A percentile compares a stretch with the other conserved stretches of the same genome.
These are phyloP conservation scores for Wickerhamomyces strasburgensis DNA, from an alignment of 805 yeast species.

Conservation along the genomic window DNA sequence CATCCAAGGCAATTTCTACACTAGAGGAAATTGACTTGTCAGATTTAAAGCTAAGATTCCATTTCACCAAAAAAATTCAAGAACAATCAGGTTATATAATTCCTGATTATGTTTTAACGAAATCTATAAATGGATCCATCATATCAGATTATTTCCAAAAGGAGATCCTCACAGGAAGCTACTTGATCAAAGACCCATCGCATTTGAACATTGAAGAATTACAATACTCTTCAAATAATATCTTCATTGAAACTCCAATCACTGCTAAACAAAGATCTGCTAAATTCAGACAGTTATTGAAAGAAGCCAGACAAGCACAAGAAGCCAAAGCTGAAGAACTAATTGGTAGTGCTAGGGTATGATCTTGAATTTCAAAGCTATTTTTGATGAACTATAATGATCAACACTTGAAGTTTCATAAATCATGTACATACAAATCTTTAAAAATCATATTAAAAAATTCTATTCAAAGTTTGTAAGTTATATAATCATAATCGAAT, in stretches of 20 bases:
- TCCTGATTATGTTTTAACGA: conserved; percentile 34
- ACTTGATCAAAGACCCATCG: conserved; percentile 12
- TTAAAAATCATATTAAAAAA: no score
- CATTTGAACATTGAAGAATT: conserved; percentile 13
- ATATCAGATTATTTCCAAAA: conserved; percentile 25
- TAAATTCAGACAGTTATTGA: conserved; percentile 20
- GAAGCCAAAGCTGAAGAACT: conserved; percentile 19
- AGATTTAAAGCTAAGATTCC: conserved; percentile 31
- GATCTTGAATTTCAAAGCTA: conserved; percentile 17
- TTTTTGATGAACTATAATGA: no score
- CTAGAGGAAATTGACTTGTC: conserved; percentile 18
- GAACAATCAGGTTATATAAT: conserved; percentile 32
- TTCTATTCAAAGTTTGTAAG: no score
- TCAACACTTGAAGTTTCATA: no score
- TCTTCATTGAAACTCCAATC: conserved; percentile 20
- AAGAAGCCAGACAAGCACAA: conserved; percentile 22
- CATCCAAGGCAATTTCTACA: conserved; percentile 2
- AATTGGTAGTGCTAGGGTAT: conserved; percentile 20
- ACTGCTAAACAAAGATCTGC: conserved; percentile 21
- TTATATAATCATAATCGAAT: no score
- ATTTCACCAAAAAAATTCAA: conserved; percentile 31
- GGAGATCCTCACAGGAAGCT: conserved; percentile 27
- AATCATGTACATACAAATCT: no score
- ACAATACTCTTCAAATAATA: conserved; percentile 18
- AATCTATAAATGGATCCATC: conserved; percentile 25